phyloP scores from a whole-genome alignment of 176 grass and related monocot genomes.

The Calamus simplicifolius region DNA sequence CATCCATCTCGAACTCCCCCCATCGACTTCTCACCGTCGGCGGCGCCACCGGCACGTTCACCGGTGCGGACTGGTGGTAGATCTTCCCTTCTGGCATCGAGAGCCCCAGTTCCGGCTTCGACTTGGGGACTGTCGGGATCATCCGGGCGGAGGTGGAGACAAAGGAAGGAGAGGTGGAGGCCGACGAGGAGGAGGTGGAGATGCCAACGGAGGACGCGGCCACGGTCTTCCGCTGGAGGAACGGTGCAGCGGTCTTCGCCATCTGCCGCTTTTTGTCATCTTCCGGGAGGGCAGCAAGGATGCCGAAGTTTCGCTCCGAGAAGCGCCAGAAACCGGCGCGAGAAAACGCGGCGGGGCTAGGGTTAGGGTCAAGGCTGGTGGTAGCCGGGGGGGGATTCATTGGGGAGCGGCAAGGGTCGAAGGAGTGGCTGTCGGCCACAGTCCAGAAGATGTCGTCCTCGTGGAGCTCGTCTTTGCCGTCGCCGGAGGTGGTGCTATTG shows the following conservation, averaged over 20 bases:
- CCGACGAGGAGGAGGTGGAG: too few species aligned
- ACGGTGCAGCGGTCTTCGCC: not conserved
- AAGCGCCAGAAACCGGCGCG: conserved; percentile 18
- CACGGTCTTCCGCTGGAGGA: too few species aligned
- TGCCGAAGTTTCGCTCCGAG: conserved; percentile 7
- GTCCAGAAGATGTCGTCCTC: conserved; percentile 11
- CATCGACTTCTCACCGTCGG: not conserved
- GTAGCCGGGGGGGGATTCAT: too few species aligned
- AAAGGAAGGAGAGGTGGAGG: not conserved
- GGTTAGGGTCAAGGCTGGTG: too few species aligned
- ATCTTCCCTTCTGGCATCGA: not conserved
- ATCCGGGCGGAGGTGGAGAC: not conserved
- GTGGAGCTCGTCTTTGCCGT: conserved; percentile 20
- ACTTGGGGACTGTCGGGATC: not conserved
- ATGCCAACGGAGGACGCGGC: too few species aligned
- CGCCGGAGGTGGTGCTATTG: not conserved
- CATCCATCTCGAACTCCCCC: conserved; percentile 8
- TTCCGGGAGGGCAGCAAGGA: not conserved
- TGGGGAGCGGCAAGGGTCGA: too few species aligned
- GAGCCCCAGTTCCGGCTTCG: not conserved
- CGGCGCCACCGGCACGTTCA: not conserved
- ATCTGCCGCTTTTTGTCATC: not conserved
- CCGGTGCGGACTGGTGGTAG: not conserved
- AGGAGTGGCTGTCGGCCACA: too few species aligned
- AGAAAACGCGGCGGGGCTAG: too few species aligned